Base-by-base conservation (phyloP, 768 basidiomycete genomes). In the Boletus rufocinnamomeus region DNA sequence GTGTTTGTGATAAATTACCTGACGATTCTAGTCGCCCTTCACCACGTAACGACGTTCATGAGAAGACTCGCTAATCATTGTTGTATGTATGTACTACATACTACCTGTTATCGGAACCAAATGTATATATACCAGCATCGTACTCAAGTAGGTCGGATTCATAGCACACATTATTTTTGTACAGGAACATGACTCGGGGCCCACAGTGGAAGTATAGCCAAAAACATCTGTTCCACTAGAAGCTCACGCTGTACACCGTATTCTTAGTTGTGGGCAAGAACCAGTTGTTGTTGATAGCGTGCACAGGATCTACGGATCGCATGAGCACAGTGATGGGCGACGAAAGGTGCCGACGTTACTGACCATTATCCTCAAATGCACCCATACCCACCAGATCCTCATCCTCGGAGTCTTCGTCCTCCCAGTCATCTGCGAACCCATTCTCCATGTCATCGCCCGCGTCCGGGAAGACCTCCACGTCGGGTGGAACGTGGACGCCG, bases 171-270 rank as follows among this genome's bases (percentile, higher is more conserved):
- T 19, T 19, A 25, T 5, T n/a, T 16, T 41, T 23, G 43, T 32
- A 40, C 30, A 40, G 17, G 21, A 19, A 5, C 34, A 37, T 8
- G 34, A 34, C 50, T 19, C 13, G 9, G 38, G 16, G 38, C 19
- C 32, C 23, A 25, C 9, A 9, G 49, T 46, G 38, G 16, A 6
- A 45, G 17, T n/a, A 30, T 41, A 27, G 11, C 23, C 16, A 37
- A 32, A 49, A 30, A 35, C 4, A 27, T 7, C 16, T 17, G 4
- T 19, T 38, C 38, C 48, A 23, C 60, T 66, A 74, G 30, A 72
- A 71, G 30, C 55, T 59, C 47, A 72, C 66, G 9, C 43, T 58
- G 40, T 66, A 64, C 40, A 74, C 72, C 17, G 62, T 71, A 17
- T 65, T 73, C 21, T 58, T 44, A 23, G 49, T 52, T 5, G 58